Evolutionary conservation across 1,284 basidiomycete species (phyloP).

Genomic region (Neonothopanus nambi): DNA sequence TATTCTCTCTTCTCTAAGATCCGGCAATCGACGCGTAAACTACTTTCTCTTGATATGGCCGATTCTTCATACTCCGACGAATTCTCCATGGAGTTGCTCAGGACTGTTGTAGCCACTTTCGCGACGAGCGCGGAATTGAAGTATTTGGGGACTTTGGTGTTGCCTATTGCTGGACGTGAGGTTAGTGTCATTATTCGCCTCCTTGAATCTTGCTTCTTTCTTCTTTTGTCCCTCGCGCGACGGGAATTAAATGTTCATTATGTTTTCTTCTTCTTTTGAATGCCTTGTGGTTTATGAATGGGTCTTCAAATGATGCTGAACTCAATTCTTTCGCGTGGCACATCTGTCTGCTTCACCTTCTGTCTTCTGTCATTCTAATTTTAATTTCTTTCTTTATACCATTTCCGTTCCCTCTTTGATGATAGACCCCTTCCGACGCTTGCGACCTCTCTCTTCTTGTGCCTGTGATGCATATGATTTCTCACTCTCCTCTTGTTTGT

Average conservation of each 20-base stretch:
- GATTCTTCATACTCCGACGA: neutral
- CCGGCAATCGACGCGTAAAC: conserved; percentile 36
- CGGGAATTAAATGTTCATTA: too few relatives aligned
- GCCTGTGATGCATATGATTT: neutral
- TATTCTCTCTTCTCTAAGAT: conserved; percentile 45
- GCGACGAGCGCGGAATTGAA: conserved; percentile 39
- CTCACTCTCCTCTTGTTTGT: conserved; percentile 4
- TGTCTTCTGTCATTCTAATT: too few relatives aligned
- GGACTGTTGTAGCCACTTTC: conserved; percentile 29
- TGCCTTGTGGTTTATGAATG: too few relatives aligned
- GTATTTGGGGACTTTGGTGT: conserved; percentile 62
- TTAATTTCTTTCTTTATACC: neutral
- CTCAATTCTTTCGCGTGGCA: too few relatives aligned
- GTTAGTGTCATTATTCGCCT: conserved; percentile 23
- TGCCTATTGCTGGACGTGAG: conserved; percentile 52
- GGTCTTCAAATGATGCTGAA: too few relatives aligned
- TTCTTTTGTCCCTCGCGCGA: too few relatives aligned
- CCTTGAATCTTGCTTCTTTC: neutral
- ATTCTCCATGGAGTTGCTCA: conserved; percentile 46
- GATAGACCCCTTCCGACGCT: too few relatives aligned
- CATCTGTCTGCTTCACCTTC: too few relatives aligned
- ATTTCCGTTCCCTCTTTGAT: neutral
- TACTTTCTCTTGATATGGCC: neutral
- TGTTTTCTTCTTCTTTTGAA: too few relatives aligned
- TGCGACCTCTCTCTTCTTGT: neutral